phyloP scores from a whole-genome alignment of 2,329 filamentous ascomycete genomes.

The Fusarium papillatum region DNA sequence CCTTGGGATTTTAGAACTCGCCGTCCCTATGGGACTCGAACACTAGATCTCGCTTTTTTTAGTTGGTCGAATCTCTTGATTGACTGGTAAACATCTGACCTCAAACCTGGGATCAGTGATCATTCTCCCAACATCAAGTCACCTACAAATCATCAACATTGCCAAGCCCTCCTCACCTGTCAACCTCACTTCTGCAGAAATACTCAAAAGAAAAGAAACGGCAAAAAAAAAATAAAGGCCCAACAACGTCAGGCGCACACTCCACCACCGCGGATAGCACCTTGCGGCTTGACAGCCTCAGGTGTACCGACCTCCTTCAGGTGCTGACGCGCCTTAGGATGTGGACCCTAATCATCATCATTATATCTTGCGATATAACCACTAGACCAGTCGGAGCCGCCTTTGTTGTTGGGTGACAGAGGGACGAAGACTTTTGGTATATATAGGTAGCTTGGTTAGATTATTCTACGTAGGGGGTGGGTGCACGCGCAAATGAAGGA shows the following conservation, averaged over 20 bases:
- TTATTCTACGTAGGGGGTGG: neutral
- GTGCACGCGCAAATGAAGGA: neutral
- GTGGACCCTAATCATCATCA: neutral
- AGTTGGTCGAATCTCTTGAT: neutral
- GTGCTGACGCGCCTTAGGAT: neutral
- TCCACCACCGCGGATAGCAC: neutral
- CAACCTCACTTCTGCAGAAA: neutral
- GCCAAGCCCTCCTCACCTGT: neutral
- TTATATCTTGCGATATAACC: neutral
- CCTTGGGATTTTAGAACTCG: neutral
- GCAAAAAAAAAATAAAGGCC: neutral
- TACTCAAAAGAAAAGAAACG: neutral
- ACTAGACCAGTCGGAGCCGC: neutral
- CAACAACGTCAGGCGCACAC: neutral
- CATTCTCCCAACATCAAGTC: neutral
- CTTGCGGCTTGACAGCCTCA: neutral
- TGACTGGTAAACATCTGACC: neutral
- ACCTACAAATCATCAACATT: neutral
- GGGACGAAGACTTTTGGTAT: neutral
- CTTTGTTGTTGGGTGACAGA: neutral
- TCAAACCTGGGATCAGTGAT: neutral
- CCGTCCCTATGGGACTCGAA: neutral
- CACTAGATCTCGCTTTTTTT: neutral
- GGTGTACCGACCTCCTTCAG: neutral
- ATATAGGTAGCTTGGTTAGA: neutral